Base-by-base conservation (phyloP, 140 eudicot species). In the Stevia rebaudiana region DNA sequence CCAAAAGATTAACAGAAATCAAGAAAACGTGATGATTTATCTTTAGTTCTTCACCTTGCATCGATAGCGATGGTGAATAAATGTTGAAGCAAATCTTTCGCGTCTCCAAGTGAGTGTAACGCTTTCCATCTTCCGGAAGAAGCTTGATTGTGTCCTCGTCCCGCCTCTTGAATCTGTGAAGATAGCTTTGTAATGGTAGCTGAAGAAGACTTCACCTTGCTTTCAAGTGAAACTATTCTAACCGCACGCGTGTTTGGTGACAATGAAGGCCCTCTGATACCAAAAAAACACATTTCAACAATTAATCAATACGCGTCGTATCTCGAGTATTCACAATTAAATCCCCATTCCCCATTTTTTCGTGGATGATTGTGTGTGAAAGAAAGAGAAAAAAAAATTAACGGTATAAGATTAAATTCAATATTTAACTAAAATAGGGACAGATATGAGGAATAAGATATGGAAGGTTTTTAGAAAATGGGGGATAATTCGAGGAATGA, bases 141-240 rank as follows among this genome's bases (percentile, higher is more conserved):
- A 43, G 64, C 73, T 37, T 71, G 77, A 55, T 82, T 81, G 4
- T 56, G 63, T 49, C 83, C 96, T 61, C 80, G 82, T 66, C 84
- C 98, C n/a, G 94, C 92, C 76, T 92, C 96, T 43, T 88, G 81
- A 66, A 92, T 84, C 69, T 83, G 86, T 59, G 96, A 75, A 69
- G 96, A 89, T 82, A 92, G 76, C 18, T 78, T 51, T 41, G 72
- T 77, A 62, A 92, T 83, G 28, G 95, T 82, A 74, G 86, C 75
- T 8, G 96, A 69, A 43, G 95, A 77, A 16, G 79, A 77, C 76
- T 83, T 85, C 30, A 92, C 71, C 95, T 81, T 92, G 78, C 79
- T 83, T 60, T 92, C 98, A 5, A 88, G 95, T 35, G 96, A 88
- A 56, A 89, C 77, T 35, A 85, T 83, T 73, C 96, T 83, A 8